Base-by-base conservation (phyloP, 1,139 yeast species). In the Yamadazyma siamensis region DNA sequence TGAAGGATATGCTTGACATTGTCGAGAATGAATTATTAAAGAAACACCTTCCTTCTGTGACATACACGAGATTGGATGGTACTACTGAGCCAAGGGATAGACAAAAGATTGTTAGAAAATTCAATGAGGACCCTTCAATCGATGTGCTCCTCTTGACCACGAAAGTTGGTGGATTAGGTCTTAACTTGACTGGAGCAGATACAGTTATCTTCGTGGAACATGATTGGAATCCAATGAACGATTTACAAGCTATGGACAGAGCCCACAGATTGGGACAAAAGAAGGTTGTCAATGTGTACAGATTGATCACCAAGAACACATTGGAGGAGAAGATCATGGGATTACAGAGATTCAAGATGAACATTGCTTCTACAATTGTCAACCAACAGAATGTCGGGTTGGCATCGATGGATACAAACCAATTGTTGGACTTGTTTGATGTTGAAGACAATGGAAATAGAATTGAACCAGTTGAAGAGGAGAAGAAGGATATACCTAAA, bases 191-290 rank as follows among this genome's bases (percentile, higher is more conserved):
- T 0, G 98, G 99, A 40, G 98, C 98, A 0, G 99, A 94, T 54
- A 94, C 98, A 0, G 99, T 94, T 30, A 91, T 94, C 10, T 94
- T 94, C 61, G 95, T 94, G 23, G 99, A 94, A 52, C 99, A 94
- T 52, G 99, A 94, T 58, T 94, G 99, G 99, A 94, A 94, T 54
- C 98, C 99, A 15, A 94, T 94, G 99, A 91, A 88, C 52, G 99
- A 94, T 65, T 68, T 94, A 38, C 99, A 94, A 56, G 99, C 99
- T 0, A 94, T 94, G 99, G 99, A 94, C 55, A 74, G 99, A 51
- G 98, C 98, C 0, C 99, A 94, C 59, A 75, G 99, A 56, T 77
- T 94, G 44, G 99, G 99, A 4, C 99, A 94, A 60, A 88, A 88
- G 65, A 91, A 89, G 54, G 96, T 91, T 22, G 99, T 94, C 27